These are phyloP conservation scores for Claviceps monticola DNA, from an alignment of 2,329 filamentous ascomycete species.

Conservation along the genomic window DNA sequence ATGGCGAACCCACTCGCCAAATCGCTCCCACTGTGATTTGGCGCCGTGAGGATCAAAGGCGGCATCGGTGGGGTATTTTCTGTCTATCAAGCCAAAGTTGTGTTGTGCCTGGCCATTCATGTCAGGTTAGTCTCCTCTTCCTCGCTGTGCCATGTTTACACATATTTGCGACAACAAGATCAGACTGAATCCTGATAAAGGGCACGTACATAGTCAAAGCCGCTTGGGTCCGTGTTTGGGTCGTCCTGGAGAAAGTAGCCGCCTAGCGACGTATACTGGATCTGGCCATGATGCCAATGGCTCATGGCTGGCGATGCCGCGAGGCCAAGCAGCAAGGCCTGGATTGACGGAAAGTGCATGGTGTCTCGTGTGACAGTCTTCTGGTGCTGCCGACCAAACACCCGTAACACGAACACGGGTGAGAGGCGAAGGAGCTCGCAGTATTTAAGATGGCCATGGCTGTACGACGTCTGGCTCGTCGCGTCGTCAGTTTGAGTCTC, in stretches of 20 bases:
- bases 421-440: not conserved
- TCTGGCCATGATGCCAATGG: constrained; percentile 24
- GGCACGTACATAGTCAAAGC: constrained; percentile 48
- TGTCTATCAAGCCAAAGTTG: constrained; percentile 54
- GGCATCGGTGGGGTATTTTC: constrained; percentile 43
- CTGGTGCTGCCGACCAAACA: not conserved
- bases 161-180: not conserved
- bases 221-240: constrained; percentile 34
- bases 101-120: constrained; percentile 29
- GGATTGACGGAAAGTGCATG: constrained; percentile 20
- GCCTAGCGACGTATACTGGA: constrained; percentile 45
- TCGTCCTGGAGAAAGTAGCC: constrained; percentile 55
- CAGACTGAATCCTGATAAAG: not conserved
- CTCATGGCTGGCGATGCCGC: constrained; percentile 14
- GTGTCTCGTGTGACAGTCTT: not conserved
- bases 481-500: not conserved
- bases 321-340: constrained; percentile 17
- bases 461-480: not conserved
- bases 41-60: constrained; percentile 22
- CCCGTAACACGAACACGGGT: not conserved
- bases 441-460: not conserved
- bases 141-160: too few species aligned
- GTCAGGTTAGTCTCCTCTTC: not conserved
- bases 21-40: constrained; percentile 51
- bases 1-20: constrained; percentile 40